A percentile compares a stretch with the other conserved stretches of the same genome.
Conservation (phyloP, 2,329 filamentous ascomycete species). For the Xylaria sp. region DNA sequence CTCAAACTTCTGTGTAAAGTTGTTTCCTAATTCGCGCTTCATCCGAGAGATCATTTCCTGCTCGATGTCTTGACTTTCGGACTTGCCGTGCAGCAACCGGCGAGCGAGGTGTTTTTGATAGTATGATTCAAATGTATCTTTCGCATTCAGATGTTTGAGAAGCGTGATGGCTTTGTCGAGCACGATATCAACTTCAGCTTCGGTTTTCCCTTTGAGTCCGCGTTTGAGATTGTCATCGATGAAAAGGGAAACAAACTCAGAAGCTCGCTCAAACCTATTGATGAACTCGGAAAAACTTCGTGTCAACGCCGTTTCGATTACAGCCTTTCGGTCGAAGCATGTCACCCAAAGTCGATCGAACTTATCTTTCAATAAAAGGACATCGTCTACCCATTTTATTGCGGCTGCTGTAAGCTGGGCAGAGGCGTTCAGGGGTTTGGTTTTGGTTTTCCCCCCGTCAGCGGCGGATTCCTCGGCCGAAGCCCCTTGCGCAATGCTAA, state of each 20-base stretch:
- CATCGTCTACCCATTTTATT: constrained; percentile 94
- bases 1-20: constrained; percentile 91
- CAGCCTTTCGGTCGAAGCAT: constrained; percentile 77
- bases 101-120: constrained; percentile 97
- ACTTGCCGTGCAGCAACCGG: constrained; percentile 85
- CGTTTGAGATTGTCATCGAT: constrained; percentile 97
- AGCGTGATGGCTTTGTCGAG: constrained; percentile 89
- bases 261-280: constrained; percentile 82
- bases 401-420: constrained; percentile 86
- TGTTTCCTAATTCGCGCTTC: constrained; percentile 94
- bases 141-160: constrained; percentile 86
- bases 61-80: constrained; percentile 88
- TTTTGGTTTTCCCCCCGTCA: constrained; percentile 54
- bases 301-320: constrained; percentile 80
- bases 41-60: constrained; percentile 95
- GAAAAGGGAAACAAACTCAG: constrained; percentile 93
- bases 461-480: constrained; percentile 49
- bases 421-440: constrained; percentile 59
- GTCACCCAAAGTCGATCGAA: constrained; percentile 79
- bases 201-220: constrained; percentile 90
- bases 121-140: constrained; percentile 94
- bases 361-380: constrained; percentile 83
- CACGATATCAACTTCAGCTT: constrained; percentile 80
- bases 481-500: constrained; percentile 47
- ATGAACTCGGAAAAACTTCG: constrained; percentile 92